Evolutionary conservation across 2,329 filamentous ascomycete species (phyloP).

Genomic region (Arthrocladium fulminans): DNA sequence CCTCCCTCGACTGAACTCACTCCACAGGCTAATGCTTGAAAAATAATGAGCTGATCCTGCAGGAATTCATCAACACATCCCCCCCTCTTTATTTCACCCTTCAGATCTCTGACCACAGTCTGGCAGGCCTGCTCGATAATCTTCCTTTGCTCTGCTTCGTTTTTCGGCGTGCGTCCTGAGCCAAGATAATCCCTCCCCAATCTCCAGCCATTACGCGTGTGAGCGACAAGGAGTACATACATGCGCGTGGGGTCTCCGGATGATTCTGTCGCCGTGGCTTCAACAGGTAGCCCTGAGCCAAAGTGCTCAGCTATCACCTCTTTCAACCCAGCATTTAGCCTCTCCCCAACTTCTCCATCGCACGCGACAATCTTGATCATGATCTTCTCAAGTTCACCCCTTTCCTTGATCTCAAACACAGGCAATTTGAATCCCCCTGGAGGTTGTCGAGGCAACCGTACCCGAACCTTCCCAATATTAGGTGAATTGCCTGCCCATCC

Average conservation of each 20-base stretch:
- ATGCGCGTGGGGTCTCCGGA: constrained; percentile 38
- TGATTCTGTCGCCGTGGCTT: constrained; percentile 25
- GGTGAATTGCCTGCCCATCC: constrained; percentile 45
- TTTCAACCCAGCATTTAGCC: background rate
- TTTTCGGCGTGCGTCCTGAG: constrained; percentile 30
- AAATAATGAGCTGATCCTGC: constrained; percentile 52
- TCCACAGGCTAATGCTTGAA: constrained; percentile 46
- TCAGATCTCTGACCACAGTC: constrained; percentile 37
- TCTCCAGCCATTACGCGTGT: constrained; percentile 38
- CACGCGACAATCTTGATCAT: constrained; percentile 32
- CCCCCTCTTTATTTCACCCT: constrained; percentile 37
- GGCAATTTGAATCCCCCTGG: constrained; percentile 25
- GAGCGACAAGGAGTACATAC: constrained; percentile 49
- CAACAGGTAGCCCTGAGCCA: background rate
- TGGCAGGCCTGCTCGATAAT: constrained; percentile 30
- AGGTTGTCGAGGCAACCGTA: constrained; percentile 38
- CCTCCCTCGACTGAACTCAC: constrained; percentile 27
- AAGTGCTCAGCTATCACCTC: constrained; percentile 5
- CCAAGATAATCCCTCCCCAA: constrained; percentile 44
- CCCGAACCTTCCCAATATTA: constrained; percentile 42
- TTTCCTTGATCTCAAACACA: constrained; percentile 26
- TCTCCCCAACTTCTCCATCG: constrained; percentile 2
- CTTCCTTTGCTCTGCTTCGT: constrained; percentile 15
- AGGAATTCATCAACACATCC: constrained; percentile 47
- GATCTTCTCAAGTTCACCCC: constrained; percentile 28